Evolutionary conservation across 148 eudicot genomes (phyloP).

Genomic region (Cornus suecica): DNA sequence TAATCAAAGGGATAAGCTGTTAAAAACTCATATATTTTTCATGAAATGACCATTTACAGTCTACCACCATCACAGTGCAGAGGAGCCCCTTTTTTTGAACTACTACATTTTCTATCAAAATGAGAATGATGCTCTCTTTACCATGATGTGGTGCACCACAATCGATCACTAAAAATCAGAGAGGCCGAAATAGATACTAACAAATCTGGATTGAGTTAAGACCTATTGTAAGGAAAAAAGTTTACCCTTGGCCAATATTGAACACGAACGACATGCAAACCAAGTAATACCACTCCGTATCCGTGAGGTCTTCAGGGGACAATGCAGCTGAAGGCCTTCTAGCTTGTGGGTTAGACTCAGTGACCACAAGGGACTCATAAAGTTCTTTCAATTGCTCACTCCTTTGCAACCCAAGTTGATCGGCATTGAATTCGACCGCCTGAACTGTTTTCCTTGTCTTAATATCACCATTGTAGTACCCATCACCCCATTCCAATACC

Average conservation of each 20-base stretch:
- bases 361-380: slow-evolving; percentile 43
- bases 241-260: slow-evolving; percentile 57
- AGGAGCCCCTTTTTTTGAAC: too few relatives aligned
- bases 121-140: background rate
- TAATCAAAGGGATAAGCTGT: too few relatives aligned
- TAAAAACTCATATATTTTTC: slow-evolving; percentile 1
- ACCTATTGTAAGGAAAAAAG: background rate
- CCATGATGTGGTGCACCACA: background rate
- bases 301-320: slow-evolving; percentile 70
- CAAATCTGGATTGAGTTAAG: background rate
- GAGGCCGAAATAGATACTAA: background rate
- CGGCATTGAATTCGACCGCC: slow-evolving; percentile 37
- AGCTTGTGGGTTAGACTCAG: slow-evolving; percentile 47
- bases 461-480: slow-evolving; percentile 84
- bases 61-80: background rate
- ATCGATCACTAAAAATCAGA: background rate
- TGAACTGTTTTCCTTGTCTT: slow-evolving; percentile 73
- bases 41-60: background rate
- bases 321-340: slow-evolving; percentile 65
- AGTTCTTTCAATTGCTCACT: slow-evolving; percentile 71
- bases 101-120: background rate
- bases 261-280: slow-evolving; percentile 67
- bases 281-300: slow-evolving; percentile 73
- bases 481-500: slow-evolving; percentile 65
- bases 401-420: slow-evolving; percentile 55